Percentiles rank a stretch among this genome's conserved stretches.
Evolutionary conservation across 371 early-diverging fungal species (phyloP).

Genomic region (Rhizopus delemar): DNA sequence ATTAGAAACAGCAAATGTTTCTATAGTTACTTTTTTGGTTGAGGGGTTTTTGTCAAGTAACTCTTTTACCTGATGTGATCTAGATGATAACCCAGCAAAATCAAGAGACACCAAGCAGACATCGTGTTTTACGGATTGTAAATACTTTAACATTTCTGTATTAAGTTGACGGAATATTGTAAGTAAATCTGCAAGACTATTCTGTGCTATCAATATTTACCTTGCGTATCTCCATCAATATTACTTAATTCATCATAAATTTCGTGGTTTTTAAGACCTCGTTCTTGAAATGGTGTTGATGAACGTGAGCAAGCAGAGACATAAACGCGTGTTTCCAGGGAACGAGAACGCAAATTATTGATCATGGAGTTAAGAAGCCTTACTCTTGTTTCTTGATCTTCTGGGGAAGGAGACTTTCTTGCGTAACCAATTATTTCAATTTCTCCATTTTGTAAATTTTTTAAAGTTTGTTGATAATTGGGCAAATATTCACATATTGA

Average conservation of each 20-base stretch:
- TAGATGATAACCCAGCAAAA: conserved; percentile 12
- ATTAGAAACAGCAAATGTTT: conserved; percentile 16
- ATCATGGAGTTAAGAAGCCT: conserved; percentile 17
- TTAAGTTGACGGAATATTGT: conserved; percentile 13
- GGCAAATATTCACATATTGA: conserved; percentile 11
- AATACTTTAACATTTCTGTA: conserved; percentile 16
- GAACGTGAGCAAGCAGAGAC: conserved; percentile 10
- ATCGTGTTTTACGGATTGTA: background rate
- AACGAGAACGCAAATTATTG: conserved; percentile 16
- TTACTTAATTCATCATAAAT: conserved; percentile 7
- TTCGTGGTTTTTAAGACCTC: conserved; percentile 9
- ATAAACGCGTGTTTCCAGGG: conserved; percentile 13
- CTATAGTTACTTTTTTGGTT: conserved; percentile 10
- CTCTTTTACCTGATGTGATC: conserved; percentile 7
- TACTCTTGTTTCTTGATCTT: conserved; percentile 9
- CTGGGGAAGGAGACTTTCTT: conserved; percentile 15
- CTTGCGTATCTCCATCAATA: conserved; percentile 17
- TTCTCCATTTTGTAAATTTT: conserved; percentile 10
- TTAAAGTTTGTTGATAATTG: conserved; percentile 11
- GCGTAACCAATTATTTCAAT: conserved; percentile 21
- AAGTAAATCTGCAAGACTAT: conserved; percentile 17
- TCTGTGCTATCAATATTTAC: conserved; percentile 12
- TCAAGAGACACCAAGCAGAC: conserved; percentile 11
- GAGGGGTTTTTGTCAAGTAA: conserved; percentile 12
- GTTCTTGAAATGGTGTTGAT: conserved; percentile 19